These are phyloP conservation scores for Geranium rotundifolium DNA, from an alignment of 345 rosid species.

Conservation along the genomic window DNA sequence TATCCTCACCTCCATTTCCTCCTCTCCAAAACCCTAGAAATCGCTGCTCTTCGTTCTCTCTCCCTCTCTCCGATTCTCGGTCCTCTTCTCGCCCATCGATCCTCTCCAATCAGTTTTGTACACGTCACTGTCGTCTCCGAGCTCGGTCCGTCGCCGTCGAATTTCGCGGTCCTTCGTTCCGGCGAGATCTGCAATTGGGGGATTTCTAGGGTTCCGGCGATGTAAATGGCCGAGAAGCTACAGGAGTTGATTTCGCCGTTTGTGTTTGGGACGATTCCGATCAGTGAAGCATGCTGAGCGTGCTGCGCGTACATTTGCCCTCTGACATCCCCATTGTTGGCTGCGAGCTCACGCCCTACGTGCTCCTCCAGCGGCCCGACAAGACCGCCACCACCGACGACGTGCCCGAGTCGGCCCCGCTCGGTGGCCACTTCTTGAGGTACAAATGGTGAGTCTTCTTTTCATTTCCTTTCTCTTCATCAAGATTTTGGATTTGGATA, in stretches of 20 bases:
- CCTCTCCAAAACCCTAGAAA: slow-evolving; percentile 33
- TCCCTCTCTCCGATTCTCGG: slow-evolving; percentile 1
- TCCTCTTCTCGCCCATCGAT: not conserved
- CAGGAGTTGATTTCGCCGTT: slow-evolving; percentile 2
- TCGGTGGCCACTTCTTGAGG: slow-evolving; percentile 76
- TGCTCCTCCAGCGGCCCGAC: slow-evolving; percentile 67
- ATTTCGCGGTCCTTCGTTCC: too few relatives aligned
- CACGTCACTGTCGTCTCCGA: too few relatives aligned
- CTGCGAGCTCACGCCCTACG: slow-evolving; percentile 91
- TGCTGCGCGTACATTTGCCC: slow-evolving; percentile 86
- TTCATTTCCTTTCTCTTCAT: not conserved
- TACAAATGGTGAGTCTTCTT: slow-evolving; percentile 65
- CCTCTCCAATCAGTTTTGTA: not conserved
- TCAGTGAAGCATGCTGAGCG: slow-evolving; percentile 79
- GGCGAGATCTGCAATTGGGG: too few relatives aligned
- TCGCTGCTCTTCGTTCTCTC: slow-evolving; percentile 6
- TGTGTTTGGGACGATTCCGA: slow-evolving; percentile 21
- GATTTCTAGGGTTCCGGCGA: slow-evolving; percentile 7
- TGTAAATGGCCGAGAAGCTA: slow-evolving; percentile 65
- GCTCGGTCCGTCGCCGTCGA: too few relatives aligned
- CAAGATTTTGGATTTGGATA: not conserved
- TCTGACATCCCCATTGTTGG: slow-evolving; percentile 98
- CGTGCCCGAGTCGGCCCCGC: slow-evolving; percentile 69
- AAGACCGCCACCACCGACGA: slow-evolving; percentile 51
- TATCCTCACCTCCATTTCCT: not conserved